Evolutionary conservation across 208 protist species (phyloP).

Genomic region (Trypanosoma congolense): DNA sequence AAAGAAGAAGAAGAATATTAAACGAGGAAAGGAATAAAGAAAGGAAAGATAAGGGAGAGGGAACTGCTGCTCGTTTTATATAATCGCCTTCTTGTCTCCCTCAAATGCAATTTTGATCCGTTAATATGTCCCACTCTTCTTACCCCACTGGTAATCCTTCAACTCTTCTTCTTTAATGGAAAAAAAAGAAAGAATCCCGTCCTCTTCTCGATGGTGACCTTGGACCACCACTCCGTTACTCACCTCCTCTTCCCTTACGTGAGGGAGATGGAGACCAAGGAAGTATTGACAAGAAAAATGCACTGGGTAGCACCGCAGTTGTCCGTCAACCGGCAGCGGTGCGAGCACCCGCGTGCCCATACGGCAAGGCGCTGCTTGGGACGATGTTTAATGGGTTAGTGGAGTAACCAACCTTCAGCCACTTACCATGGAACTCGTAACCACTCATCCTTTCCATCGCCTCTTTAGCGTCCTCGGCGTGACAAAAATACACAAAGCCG

Average conservation of each 20-base stretch:
- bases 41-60: too few species aligned
- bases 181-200: constrained; percentile 1
- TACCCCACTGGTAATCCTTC: not conserved
- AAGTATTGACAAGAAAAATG: not conserved
- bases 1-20: too few species aligned
- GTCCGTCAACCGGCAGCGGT: not conserved
- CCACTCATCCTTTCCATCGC: constrained; percentile 65
- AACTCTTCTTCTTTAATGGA: constrained; percentile 6
- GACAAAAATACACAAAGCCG: constrained; percentile 74
- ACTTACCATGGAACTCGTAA: constrained; percentile 66
- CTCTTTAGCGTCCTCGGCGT: constrained; percentile 48
- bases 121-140: constrained; percentile 11
- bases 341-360: not conserved
- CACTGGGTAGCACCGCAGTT: not conserved
- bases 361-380: constrained; percentile 13
- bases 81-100: too few species aligned
- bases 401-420: constrained; percentile 67
- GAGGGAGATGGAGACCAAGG: constrained; percentile 7
- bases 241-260: too few species aligned
- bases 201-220: too few species aligned
- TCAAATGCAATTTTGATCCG: too few species aligned
- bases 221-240: too few species aligned
- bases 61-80: too few species aligned
- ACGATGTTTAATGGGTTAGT: constrained; percentile 80
- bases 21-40: too few species aligned